A percentile compares a stretch with the other conserved stretches of the same genome.
phyloP scores from a whole-genome alignment of 345 rosid genomes.

The Heritiera fomes region DNA sequence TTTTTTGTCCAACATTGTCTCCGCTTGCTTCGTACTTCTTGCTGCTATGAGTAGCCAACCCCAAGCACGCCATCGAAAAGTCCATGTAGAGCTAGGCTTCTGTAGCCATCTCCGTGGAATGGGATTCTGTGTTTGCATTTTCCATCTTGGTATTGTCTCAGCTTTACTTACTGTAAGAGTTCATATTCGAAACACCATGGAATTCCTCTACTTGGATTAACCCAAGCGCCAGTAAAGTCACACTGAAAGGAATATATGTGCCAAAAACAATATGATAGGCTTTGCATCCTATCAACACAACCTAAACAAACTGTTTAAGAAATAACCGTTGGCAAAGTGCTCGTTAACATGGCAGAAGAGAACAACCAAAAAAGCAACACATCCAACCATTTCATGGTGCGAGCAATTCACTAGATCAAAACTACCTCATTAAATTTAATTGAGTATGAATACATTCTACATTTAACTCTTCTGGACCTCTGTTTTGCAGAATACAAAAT shows the following conservation, averaged over 20 bases:
- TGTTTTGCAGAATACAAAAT: slow-evolving; percentile 21
- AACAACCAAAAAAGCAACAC: neutral
- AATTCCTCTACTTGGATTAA: neutral
- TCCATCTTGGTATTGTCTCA: neutral
- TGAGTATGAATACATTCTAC: slow-evolving; percentile 13
- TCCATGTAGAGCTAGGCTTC: too few species aligned
- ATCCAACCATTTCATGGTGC: neutral
- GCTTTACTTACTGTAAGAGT: too few species aligned
- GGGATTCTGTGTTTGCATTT: too few species aligned
- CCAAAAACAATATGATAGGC: neutral
- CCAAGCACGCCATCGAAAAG: neutral
- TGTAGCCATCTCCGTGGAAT: neutral
- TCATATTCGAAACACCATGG: neutral
- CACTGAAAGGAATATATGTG: neutral
- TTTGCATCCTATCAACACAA: neutral
- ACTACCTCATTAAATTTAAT: slow-evolving; percentile 9
- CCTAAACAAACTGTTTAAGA: neutral
- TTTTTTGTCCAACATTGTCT: too few species aligned
- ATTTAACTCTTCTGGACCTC: slow-evolving; percentile 11
- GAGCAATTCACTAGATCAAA: neutral
- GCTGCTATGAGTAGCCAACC: neutral
- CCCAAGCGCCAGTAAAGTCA: neutral
- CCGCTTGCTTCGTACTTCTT: too few species aligned
- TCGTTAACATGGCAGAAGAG: neutral
- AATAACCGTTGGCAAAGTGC: neutral